Evolutionary conservation across 1,284 basidiomycete genomes (phyloP).

Genomic region (Boletus hoseneyae): DNA sequence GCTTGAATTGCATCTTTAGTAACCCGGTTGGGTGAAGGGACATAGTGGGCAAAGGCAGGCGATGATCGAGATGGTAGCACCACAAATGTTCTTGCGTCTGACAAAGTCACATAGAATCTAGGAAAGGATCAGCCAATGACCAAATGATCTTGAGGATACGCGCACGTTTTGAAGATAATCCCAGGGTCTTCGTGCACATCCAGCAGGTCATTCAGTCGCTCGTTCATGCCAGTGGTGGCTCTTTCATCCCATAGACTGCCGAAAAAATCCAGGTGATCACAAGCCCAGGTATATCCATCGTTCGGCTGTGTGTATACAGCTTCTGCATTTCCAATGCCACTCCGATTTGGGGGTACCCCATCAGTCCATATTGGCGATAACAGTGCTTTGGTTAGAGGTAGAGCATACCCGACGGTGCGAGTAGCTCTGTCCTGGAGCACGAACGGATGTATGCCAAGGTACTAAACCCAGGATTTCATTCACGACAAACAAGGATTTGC

Average conservation of each 20-base stretch:
- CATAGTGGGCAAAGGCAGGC: conserved; percentile 52
- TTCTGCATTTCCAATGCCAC: conserved; percentile 49
- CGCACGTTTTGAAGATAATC: conserved; percentile 75
- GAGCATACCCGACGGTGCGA: conserved; percentile 71
- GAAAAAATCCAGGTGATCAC: conserved; percentile 90
- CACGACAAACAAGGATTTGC: neutral
- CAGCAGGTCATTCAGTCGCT: conserved; percentile 62
- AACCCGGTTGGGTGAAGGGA: conserved; percentile 59
- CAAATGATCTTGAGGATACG: conserved; percentile 8
- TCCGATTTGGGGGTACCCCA: too few species aligned
- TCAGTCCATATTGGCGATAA: too few species aligned
- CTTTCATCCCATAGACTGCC: conserved; percentile 84
- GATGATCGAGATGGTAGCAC: conserved; percentile 62
- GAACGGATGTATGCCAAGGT: conserved; percentile 81
- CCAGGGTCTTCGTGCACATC: conserved; percentile 57
- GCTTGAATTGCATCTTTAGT: conserved; percentile 82
- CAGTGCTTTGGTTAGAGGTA: too few species aligned
- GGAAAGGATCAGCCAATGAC: conserved; percentile 9
- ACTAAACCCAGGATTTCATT: conserved; percentile 43
- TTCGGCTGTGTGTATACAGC: conserved; percentile 77
- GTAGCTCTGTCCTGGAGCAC: conserved; percentile 85
- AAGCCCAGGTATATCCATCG: conserved; percentile 76
- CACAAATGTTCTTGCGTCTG: conserved; percentile 69
- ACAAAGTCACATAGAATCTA: conserved; percentile 75
- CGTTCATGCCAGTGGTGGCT: conserved; percentile 53